Evolutionary conservation across 1,284 basidiomycete genomes (phyloP), one percentile per base, ranked within the genome.

Genomic region (Paramarasmius palmivorus): DNA sequence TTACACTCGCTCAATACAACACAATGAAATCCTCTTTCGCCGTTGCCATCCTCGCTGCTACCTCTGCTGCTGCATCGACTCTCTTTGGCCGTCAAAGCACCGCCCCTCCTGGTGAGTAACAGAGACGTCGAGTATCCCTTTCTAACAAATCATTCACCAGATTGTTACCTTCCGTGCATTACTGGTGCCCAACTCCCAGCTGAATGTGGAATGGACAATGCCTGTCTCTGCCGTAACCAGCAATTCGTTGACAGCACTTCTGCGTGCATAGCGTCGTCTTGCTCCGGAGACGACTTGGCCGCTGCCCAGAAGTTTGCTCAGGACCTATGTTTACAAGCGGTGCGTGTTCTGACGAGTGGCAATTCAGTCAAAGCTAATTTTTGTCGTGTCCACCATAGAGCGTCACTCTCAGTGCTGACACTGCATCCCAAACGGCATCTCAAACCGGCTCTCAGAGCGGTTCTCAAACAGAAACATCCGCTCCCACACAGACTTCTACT

Each of bases 191-290:
- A 75, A 58, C 6, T 32, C 29, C 61, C 67, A 32, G 77, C 70
- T 47, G 61, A 57, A 52, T 86, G 84, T 68, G 20, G 56, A 20
- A 63, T 62, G 14, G 79, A 85, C 63, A 72, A 77, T 62, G 59
- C 55, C 34, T 87, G 84, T 60, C 71, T 85, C 36, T 86, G 84
- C 76, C 70, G 71, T 4, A 71, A 66, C 63, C 3, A 60, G 10
- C 49, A 57, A 6, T 87, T 83, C 66, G 66, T 86, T 62, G 50
- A 58, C 52, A 68, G 67, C 54, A 74, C 76, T 53, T 78, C 78
- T 35, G 6, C 55, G 2, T 86, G 84, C 63, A 76, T 86, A 59
- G 37, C 63, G 52, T 19, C 38, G 1, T 59, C 71, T 17, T 86
- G 84, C 73, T 53, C 60, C 0, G 78, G 78, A 46, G 48, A 48